Percentiles rank a stretch among this genome's conserved stretches.
Conservation (phyloP, 148 eudicot genomes). For the Rhododendron henanense region DNA sequence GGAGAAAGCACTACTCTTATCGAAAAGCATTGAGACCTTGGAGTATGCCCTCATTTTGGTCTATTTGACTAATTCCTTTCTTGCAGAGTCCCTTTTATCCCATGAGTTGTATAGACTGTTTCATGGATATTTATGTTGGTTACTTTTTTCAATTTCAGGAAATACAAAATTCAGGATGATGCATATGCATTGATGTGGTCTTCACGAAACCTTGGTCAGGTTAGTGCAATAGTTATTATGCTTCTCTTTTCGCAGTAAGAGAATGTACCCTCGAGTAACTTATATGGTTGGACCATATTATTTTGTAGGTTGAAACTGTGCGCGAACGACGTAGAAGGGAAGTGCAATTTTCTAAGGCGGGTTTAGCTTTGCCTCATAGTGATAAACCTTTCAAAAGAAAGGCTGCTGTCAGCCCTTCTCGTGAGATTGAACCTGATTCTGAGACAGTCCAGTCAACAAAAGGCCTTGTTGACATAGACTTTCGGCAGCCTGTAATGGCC, state of each 20-base stretch:
- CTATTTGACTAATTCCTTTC: not conserved
- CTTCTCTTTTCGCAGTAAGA: not conserved
- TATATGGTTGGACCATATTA: not conserved
- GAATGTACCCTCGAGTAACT: not conserved
- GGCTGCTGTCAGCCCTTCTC: constrained; percentile 21
- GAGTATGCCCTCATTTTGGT: constrained; percentile 46
- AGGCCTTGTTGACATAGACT: constrained; percentile 6
- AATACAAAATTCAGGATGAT: constrained; percentile 55
- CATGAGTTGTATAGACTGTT: not conserved
- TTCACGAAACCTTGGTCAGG: constrained; percentile 85
- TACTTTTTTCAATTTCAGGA: constrained; percentile 51
- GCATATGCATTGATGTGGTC: constrained; percentile 62
- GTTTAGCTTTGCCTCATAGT: constrained; percentile 44
- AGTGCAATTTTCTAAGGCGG: constrained; percentile 63
- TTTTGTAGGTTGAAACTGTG: constrained; percentile 59
- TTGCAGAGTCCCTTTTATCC: not conserved
- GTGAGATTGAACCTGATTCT: constrained; percentile 25
- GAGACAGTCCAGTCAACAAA: constrained; percentile 9
- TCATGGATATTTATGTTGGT: constrained; percentile 2
- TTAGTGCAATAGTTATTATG: constrained; percentile 17
- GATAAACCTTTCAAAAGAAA: constrained; percentile 33
- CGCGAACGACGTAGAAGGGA: constrained; percentile 70
- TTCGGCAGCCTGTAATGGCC: constrained; percentile 13
- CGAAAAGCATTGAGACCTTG: constrained; percentile 60
- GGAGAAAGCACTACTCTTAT: constrained; percentile 45